Evolutionary conservation across 1,284 basidiomycete genomes (phyloP), one percentile per base, ranked within the genome.

Genomic region (Ustanciosporium gigantosporum): DNA sequence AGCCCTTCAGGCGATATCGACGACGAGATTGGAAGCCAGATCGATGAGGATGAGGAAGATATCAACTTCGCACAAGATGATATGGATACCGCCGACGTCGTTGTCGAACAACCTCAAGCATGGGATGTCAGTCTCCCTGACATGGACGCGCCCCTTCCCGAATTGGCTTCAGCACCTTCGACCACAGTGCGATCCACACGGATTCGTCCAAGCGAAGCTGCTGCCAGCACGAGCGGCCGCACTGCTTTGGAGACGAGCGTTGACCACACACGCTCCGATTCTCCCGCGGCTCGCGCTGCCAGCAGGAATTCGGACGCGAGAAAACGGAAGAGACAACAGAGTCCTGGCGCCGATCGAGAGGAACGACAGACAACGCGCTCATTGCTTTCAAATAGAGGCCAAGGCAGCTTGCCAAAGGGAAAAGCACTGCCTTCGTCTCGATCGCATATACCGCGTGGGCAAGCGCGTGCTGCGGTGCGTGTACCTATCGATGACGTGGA

Each of bases 201-300:
- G 11, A 56, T 48, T 38, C 43, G 59, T 5, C 59, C 52, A 2
- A 56, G 51, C 11, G 36, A 50, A 2, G 50, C 41, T 34, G 58
- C 39, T 14, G 25, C 51, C 2, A 56, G 52, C 29, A 47, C 39
- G 2, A 19, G 32, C 32, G 8, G 17, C 17, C n/a, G n/a, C n/a
- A n/a, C n/a, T n/a, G n/a, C n/a, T n/a, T 19, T 35, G 17, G 20
- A 13, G 17, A 9, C 20, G 11, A 19, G 32, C 32, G 32, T 15
- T 19, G 20, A 9, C 11, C 9, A 35, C 6, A 24, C n/a, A 4
- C 32, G 44, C 14, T 41, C n/a, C 2, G 55, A 65, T 15, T 65
- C 60, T 8, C 60, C 60, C 21, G 53, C 60, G 4, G 49, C 55
- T 7, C 38, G 44, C 7, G 60, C 60, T 21, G 60, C 55, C 13